These are phyloP conservation scores for Penicillium decumbens DNA, from an alignment of 2,329 filamentous ascomycete genomes.

Conservation along the genomic window DNA sequence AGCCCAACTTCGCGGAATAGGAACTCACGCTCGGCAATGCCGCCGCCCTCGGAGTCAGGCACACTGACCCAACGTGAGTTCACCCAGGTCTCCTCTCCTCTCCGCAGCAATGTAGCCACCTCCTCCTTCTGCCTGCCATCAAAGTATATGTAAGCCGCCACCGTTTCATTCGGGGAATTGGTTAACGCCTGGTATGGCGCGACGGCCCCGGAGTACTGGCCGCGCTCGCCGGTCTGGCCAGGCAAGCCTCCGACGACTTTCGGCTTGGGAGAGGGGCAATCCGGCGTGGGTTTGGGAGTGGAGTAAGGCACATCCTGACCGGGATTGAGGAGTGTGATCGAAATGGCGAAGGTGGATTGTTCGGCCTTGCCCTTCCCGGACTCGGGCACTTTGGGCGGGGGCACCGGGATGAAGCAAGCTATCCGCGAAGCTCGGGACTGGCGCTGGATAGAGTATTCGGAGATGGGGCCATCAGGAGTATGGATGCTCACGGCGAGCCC, in stretches of 20 bases:
- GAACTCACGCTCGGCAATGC: constrained; percentile 92
- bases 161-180: constrained; percentile 88
- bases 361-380: constrained; percentile 71
- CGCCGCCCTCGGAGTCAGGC: constrained; percentile 83
- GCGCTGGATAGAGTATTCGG: constrained; percentile 92
- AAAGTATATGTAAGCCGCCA: constrained; percentile 98
- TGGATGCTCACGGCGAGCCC: constrained; percentile 98
- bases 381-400: constrained; percentile 72
- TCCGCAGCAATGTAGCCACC: constrained; percentile 84
- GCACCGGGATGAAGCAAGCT: constrained; percentile 94
- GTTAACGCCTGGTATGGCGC: constrained; percentile 89
- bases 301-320: constrained; percentile 89
- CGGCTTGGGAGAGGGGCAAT: constrained; percentile 74
- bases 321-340: constrained; percentile 88
- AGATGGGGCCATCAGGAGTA: constrained; percentile 69
- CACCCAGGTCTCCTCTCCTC: constrained; percentile 97
- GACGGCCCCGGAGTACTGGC: constrained; percentile 56
- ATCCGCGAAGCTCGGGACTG: constrained; percentile 88
- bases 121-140: constrained; percentile 94
- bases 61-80: constrained; percentile 98
- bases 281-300: constrained; percentile 70
- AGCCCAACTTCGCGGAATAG: constrained; percentile 94
- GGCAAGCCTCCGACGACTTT: constrained; percentile 72
- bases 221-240: constrained; percentile 49
- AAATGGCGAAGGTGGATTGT: constrained; percentile 94